Percentiles rank a stretch among this genome's conserved stretches.
Evolutionary conservation across 306 rosid species (phyloP).

Genomic region (Malus sieversii): DNA sequence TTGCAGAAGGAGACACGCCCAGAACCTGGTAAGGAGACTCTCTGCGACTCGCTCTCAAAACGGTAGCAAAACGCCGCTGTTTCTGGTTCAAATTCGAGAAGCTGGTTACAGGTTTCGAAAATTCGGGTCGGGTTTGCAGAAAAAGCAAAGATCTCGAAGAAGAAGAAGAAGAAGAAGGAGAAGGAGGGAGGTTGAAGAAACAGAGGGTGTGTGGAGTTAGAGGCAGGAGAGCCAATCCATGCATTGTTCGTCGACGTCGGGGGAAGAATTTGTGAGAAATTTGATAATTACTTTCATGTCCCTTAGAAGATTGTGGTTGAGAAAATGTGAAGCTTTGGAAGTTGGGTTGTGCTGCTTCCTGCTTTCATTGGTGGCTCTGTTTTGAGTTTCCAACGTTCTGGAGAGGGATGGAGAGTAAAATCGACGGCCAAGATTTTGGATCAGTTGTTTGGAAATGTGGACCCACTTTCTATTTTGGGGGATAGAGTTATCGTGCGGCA

Average conservation of each 20-base stretch:
- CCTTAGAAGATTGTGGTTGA: not conserved
- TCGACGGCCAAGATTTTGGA: not conserved
- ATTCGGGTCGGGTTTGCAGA: conserved; percentile 24
- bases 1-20: conserved; percentile 79
- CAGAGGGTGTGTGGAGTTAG: conserved; percentile 1
- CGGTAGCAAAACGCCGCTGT: conserved; percentile 9
- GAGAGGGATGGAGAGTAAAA: not conserved
- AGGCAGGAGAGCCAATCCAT: conserved; percentile 34
- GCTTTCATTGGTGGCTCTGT: not conserved
- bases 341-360: not conserved
- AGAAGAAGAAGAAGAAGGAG: conserved; percentile 13
- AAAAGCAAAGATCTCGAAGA: conserved; percentile 22
- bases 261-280: conserved; percentile 4
- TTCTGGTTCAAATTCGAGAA: conserved; percentile 19
- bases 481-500: not conserved
- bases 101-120: conserved; percentile 9
- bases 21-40: conserved; percentile 68
- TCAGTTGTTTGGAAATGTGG: not conserved
- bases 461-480: not conserved
- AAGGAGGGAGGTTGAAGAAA: not conserved
- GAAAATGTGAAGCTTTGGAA: conserved; percentile 7
- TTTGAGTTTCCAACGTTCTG: not conserved
- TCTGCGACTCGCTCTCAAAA: conserved; percentile 40
- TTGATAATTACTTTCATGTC: conserved; percentile 18
- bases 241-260: conserved; percentile 40